These are phyloP conservation scores for Tricholoma bakamatsutake DNA, from an alignment of 768 basidiomycete species.

Conservation along the genomic window DNA sequence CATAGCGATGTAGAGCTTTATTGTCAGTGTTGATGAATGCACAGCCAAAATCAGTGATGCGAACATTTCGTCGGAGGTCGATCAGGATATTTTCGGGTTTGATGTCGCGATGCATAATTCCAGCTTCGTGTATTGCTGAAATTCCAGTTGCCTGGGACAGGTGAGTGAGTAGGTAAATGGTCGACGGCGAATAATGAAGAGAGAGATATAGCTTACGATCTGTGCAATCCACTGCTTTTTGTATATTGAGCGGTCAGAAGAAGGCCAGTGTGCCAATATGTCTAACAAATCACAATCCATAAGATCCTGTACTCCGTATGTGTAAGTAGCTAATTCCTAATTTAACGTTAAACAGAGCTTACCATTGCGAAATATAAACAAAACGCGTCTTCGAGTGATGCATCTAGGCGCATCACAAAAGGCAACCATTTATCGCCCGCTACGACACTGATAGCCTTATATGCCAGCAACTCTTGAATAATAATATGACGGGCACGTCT, in stretches of 20 bases:
- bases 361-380: slow-evolving; percentile 35
- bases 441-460: slow-evolving; percentile 26
- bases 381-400: slow-evolving; percentile 24
- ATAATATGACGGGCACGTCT: slow-evolving; percentile 13
- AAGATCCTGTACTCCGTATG: slow-evolving; percentile 25
- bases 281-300: slow-evolving; percentile 31
- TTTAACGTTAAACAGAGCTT: slow-evolving; percentile 5
- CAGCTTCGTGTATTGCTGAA: slow-evolving; percentile 46
- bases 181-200: not conserved
- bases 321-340: not conserved
- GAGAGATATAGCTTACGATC: slow-evolving; percentile 20
- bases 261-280: slow-evolving; percentile 19
- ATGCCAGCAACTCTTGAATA: slow-evolving; percentile 27
- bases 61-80: slow-evolving; percentile 31
- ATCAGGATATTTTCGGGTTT: slow-evolving; percentile 70
- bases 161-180: not conserved
- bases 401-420: slow-evolving; percentile 35
- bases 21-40: slow-evolving; percentile 17
- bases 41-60: slow-evolving; percentile 37
- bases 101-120: slow-evolving; percentile 64
- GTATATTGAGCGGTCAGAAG: slow-evolving; percentile 19
- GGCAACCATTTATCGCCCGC: slow-evolving; percentile 16
- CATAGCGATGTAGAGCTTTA: slow-evolving; percentile 9
- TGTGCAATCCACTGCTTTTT: slow-evolving; percentile 36
- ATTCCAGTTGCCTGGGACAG: slow-evolving; percentile 32